phyloP scores from a whole-genome alignment of 78 protist genomes.

The Planoprotostelium fungivorum region DNA sequence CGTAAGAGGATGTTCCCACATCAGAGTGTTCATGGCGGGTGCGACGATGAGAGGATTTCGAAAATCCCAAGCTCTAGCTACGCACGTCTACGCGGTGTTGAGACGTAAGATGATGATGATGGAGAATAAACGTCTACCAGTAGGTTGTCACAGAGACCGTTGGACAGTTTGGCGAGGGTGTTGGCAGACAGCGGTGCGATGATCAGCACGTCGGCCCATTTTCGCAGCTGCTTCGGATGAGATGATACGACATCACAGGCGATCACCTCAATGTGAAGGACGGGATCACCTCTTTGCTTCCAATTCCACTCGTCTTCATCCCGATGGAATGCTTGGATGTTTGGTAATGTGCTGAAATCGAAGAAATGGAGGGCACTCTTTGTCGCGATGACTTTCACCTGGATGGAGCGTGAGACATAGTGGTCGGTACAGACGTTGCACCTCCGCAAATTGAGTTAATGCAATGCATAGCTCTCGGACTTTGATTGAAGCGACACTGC shows the following conservation, averaged over 20 bases:
- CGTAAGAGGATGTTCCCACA: constrained; percentile 91
- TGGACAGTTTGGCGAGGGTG: constrained; percentile 82
- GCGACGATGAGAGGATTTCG: constrained; percentile 55
- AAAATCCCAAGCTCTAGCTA: constrained; percentile 78
- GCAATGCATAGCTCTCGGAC: constrained; percentile 16
- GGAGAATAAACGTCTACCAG: constrained; percentile 11
- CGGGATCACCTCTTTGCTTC: constrained; percentile 44
- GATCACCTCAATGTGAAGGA: constrained; percentile 55
- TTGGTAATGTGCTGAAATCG: not conserved
- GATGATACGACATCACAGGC: not conserved
- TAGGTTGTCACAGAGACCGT: constrained; percentile 84
- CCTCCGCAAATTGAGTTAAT: constrained; percentile 12
- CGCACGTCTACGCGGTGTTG: constrained; percentile 4
- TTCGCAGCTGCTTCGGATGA: constrained; percentile 47
- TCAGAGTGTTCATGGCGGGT: constrained; percentile 93
- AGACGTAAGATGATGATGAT: not conserved
- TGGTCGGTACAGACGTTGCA: not conserved
- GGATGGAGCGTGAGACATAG: too few species aligned
- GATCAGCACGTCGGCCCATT: constrained; percentile 82
- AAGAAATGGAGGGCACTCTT: constrained; percentile 41
- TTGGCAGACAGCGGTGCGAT: constrained; percentile 91
- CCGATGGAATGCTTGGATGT: not conserved
- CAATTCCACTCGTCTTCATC: constrained; percentile 80
- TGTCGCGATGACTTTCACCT: constrained; percentile 39
- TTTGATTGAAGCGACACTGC: constrained; percentile 75